Evolutionary conservation across 2,329 filamentous ascomycete species (phyloP).

Genomic region (Neoscytalidium dimidiatum): DNA sequence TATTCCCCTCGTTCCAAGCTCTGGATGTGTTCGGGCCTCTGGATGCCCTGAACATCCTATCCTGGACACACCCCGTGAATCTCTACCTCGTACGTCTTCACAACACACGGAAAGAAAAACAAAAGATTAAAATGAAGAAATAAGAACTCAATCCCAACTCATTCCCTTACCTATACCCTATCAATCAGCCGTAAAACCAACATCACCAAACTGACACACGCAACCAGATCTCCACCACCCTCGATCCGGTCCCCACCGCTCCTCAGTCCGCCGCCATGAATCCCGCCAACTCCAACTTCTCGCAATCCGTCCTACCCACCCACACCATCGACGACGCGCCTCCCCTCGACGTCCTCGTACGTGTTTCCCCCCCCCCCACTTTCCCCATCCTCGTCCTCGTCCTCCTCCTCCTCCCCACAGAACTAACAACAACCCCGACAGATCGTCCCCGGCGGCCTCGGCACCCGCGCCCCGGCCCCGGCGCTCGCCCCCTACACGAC

Average conservation of each 20-base stretch:
- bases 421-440: not conserved
- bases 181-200: not conserved
- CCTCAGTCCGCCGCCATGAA: slow-evolving; percentile 22
- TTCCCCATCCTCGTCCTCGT: not conserved
- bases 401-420: too few species aligned
- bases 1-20: slow-evolving; percentile 42
- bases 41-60: slow-evolving; percentile 40
- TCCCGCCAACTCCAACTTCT: slow-evolving; percentile 28
- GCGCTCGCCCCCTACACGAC: slow-evolving; percentile 41
- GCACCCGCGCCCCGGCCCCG: slow-evolving; percentile 39
- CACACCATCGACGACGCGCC: slow-evolving; percentile 58
- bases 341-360: slow-evolving; percentile 57
- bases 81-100: slow-evolving; percentile 27
- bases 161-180: too few species aligned
- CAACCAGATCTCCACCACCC: slow-evolving; percentile 21
- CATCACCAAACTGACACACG: not conserved
- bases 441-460: slow-evolving; percentile 65
- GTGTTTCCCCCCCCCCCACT: not conserved
- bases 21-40: slow-evolving; percentile 47
- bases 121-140: too few species aligned
- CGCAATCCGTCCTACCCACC: slow-evolving; percentile 48
- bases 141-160: too few species aligned
- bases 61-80: not conserved
- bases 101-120: too few species aligned
- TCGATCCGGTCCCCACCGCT: slow-evolving; percentile 37